A percentile compares a stretch with the other conserved stretches of the same genome.
Evolutionary conservation across 2,329 filamentous ascomycete genomes (phyloP).

Genomic region (Claviceps arundinis): DNA sequence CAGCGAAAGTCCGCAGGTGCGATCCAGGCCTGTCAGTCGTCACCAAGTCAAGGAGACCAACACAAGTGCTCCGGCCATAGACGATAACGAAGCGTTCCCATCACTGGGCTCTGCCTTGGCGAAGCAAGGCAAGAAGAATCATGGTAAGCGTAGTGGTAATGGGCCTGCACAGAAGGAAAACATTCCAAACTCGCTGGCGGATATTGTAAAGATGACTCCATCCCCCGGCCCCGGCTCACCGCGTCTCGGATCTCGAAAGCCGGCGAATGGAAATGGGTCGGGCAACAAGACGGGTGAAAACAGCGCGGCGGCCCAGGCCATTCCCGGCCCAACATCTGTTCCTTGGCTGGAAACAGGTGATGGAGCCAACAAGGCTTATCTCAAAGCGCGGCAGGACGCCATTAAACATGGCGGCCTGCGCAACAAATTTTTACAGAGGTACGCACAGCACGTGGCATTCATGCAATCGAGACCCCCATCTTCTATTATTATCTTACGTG

Average conservation of each 20-base stretch:
- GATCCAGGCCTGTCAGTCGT: conserved; percentile 75
- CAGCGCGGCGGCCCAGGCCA: conserved; percentile 67
- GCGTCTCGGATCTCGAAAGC: conserved; percentile 40
- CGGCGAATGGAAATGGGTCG: not conserved
- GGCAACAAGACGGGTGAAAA: conserved; percentile 49
- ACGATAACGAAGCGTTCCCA: conserved; percentile 93
- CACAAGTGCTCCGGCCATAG: conserved; percentile 61
- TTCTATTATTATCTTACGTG: not conserved
- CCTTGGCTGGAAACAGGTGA: conserved; percentile 94
- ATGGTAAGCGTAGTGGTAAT: conserved; percentile 80
- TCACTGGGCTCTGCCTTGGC: conserved; percentile 63
- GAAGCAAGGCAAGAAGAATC: conserved; percentile 79
- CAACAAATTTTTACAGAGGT: conserved; percentile 96
- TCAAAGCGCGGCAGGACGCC: conserved; percentile 88
- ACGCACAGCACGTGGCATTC: conserved; percentile 5
- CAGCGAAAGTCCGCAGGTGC: conserved; percentile 51
- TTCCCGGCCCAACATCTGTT: conserved; percentile 78
- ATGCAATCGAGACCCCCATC: no score
- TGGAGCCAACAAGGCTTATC: conserved; percentile 80
- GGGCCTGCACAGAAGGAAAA: conserved; percentile 58
- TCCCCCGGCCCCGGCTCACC: conserved; percentile 56
- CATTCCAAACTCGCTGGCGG: conserved; percentile 67
- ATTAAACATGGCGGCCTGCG: conserved; percentile 93
- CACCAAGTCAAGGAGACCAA: conserved; percentile 48
- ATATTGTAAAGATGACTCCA: conserved; percentile 90